phyloP scores from a whole-genome alignment of 164 flowering plant genomes.

The Macadamia integrifolia region DNA sequence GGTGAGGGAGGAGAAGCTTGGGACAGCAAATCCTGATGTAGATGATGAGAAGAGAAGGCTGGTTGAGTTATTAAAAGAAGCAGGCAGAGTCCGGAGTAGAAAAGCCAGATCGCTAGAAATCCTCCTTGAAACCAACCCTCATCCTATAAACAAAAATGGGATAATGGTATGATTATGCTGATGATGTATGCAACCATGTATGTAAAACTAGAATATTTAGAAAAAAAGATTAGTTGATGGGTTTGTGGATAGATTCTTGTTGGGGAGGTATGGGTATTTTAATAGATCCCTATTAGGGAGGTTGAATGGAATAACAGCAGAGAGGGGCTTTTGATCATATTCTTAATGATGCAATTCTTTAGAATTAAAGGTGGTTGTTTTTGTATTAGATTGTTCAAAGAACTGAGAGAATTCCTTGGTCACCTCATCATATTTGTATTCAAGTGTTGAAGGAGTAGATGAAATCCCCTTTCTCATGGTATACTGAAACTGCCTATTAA shows the following conservation, averaged over 20 bases:
- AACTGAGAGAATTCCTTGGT: slow-evolving; percentile 1
- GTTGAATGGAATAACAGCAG: slow-evolving; percentile 7
- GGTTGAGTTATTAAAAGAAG: slow-evolving; percentile 66
- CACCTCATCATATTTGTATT: not conserved
- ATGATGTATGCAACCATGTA: slow-evolving; percentile 5
- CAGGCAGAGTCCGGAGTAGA: slow-evolving; percentile 63
- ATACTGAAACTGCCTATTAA: no score
- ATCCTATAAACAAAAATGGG: slow-evolving; percentile 18
- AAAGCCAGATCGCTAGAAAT: slow-evolving; percentile 65
- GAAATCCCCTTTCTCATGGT: not conserved
- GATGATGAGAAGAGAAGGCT: slow-evolving; percentile 79
- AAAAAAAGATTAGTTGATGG: slow-evolving; percentile 11
- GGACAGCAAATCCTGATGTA: slow-evolving; percentile 85
- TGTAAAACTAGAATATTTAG: slow-evolving; percentile 14
- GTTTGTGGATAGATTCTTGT: slow-evolving; percentile 3
- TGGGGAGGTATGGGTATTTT: slow-evolving; percentile 4
- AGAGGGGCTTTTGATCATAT: not conserved
- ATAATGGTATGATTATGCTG: slow-evolving; percentile 21
- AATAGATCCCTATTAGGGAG: not conserved
- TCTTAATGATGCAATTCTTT: not conserved
- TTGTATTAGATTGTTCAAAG: not conserved
- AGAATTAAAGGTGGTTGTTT: not conserved
- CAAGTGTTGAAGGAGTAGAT: not conserved
- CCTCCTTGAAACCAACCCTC: slow-evolving; percentile 54
- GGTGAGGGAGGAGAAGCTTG: slow-evolving; percentile 83